Conservation (phyloP, 352 stramenopile species). For the Globisporangium nagaii region DNA sequence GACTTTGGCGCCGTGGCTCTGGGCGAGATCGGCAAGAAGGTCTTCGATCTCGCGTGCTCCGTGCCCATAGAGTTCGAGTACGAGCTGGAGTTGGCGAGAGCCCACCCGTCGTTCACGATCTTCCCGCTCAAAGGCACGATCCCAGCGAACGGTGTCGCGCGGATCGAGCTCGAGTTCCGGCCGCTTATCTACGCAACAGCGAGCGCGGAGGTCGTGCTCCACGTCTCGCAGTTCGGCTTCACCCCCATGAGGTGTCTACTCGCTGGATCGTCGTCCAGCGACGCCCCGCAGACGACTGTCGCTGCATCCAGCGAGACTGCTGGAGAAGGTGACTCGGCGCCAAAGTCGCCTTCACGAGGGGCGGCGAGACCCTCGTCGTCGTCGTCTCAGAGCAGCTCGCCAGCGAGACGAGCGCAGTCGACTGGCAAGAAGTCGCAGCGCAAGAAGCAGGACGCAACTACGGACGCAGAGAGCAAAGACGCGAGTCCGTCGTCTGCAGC, state of each 20-base stretch:
- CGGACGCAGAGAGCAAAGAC: constrained; percentile 4
- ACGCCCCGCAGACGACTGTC: not conserved
- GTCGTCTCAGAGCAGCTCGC: not conserved
- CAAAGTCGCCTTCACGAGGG: not conserved
- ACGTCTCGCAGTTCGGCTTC: constrained; percentile 79
- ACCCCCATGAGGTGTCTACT: constrained; percentile 55
- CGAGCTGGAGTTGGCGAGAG: constrained; percentile 52
- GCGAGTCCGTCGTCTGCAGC: not conserved
- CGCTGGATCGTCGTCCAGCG: constrained; percentile 49
- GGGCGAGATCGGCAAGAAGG: constrained; percentile 28
- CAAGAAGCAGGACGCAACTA: constrained; percentile 1
- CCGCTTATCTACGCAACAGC: constrained; percentile 61
- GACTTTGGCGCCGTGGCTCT: constrained; percentile 77
- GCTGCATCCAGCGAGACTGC: not conserved
- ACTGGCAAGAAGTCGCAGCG: constrained; percentile 4
- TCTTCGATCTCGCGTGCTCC: constrained; percentile 55
- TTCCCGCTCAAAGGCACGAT: constrained; percentile 67
- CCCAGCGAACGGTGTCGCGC: constrained; percentile 50
- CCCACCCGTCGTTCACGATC: constrained; percentile 74
- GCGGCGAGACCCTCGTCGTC: not conserved
- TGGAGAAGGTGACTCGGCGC: not conserved
- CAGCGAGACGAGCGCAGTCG: not conserved
- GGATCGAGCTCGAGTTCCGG: constrained; percentile 75
- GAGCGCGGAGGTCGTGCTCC: constrained; percentile 56
- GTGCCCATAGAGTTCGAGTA: constrained; percentile 89